phyloP scores from a whole-genome alignment of 148 eudicot genomes.

The Cornus kousa region DNA sequence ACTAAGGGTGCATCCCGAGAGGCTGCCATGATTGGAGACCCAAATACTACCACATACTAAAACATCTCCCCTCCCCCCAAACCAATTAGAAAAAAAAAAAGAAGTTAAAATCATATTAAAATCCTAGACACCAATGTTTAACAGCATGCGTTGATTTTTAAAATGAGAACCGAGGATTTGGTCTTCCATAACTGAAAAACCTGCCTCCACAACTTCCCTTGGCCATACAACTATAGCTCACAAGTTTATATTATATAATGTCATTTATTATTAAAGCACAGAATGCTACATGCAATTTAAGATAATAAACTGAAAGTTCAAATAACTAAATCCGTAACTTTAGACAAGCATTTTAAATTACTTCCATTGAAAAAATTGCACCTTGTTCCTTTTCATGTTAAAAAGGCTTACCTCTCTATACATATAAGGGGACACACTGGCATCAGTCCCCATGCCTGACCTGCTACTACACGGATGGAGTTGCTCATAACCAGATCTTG shows the following conservation, averaged over 20 bases:
- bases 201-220: neutral
- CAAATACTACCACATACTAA: neutral
- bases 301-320: neutral
- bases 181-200: neutral
- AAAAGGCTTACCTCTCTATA: constrained; percentile 42
- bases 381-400: constrained; percentile 32
- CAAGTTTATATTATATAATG: neutral
- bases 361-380: constrained; percentile 36
- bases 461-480: constrained; percentile 54
- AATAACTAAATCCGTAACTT: constrained; percentile 43
- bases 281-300: neutral
- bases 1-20: neutral
- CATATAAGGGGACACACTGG: constrained; percentile 24
- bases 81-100: neutral
- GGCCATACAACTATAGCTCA: neutral
- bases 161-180: neutral
- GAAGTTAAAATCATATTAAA: no score
- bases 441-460: constrained; percentile 35
- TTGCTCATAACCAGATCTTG: constrained; percentile 26
- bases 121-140: neutral
- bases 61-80: neutral
- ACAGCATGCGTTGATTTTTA: neutral
- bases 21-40: neutral
- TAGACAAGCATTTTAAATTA: constrained; percentile 41
- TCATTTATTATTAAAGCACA: neutral